These are phyloP conservation scores for Nitzschia putrida DNA, from an alignment of 108 stramenopile species.

Conservation along the genomic window DNA sequence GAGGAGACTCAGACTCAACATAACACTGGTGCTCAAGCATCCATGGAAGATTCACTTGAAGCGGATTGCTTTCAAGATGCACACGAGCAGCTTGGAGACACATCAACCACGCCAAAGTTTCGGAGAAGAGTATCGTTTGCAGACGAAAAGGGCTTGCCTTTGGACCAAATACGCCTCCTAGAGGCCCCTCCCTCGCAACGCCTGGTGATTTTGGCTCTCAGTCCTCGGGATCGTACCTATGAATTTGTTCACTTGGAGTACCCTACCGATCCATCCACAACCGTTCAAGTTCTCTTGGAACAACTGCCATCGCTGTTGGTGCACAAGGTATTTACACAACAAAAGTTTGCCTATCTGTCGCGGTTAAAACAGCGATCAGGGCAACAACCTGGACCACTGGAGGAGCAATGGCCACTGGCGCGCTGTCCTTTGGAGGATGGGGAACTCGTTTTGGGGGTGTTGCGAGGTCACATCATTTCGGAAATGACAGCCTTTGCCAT, in stretches of 20 bases:
- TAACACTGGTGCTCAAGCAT: no score
- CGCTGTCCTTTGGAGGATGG: constrained; percentile 3
- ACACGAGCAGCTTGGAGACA: no score
- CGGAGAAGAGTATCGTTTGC: constrained; percentile 14
- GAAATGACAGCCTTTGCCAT: constrained; percentile 10
- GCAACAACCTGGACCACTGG: constrained; percentile 1
- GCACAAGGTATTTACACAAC: constrained; percentile 5
- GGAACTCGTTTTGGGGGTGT: constrained; percentile 18
- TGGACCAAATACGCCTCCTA: background rate
- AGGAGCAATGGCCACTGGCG: background rate
- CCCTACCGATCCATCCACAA: constrained; percentile 15
- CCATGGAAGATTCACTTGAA: no score
- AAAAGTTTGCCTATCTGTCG: constrained; percentile 8
- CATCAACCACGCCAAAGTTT: no score
- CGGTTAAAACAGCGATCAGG: background rate
- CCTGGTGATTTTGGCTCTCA: constrained; percentile 23
- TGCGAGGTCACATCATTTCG: background rate
- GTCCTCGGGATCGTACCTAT: constrained; percentile 32
- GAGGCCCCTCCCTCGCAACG: constrained; percentile 3
- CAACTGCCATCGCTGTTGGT: constrained; percentile 18
- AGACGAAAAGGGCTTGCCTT: constrained; percentile 6
- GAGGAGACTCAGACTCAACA: no score
- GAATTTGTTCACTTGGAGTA: constrained; percentile 39
- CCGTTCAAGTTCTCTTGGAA: constrained; percentile 26
- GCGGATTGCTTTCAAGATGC: no score